A percentile compares a stretch with the other conserved stretches of the same genome.
phyloP scores from a whole-genome alignment of 257 asterid genomes.

The Nicotiana benthamiana region DNA sequence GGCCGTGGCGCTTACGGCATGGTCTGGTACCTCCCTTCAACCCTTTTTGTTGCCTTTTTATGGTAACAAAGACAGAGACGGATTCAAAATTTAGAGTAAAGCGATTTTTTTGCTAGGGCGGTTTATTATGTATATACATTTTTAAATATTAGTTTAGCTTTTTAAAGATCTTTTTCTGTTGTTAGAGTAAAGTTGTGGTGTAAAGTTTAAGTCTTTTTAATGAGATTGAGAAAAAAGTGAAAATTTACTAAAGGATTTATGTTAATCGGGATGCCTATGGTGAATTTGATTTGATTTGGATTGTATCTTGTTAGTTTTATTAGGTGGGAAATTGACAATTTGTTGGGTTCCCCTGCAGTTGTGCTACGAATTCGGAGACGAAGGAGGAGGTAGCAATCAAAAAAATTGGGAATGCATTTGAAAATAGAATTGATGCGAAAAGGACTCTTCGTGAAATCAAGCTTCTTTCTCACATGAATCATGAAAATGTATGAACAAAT shows the following conservation, averaged over 20 bases:
- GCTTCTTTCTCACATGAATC: conserved; percentile 90
- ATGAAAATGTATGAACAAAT: conserved; percentile 47
- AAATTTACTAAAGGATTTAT: not conserved
- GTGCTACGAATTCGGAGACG: conserved; percentile 61
- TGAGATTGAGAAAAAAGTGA: not conserved
- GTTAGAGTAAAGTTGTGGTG: not conserved
- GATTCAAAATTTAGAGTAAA: not conserved
- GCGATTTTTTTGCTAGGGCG: too few species aligned
- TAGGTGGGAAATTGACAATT: not conserved
- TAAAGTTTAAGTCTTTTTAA: not conserved
- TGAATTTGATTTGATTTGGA: not conserved
- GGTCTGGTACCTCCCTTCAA: conserved; percentile 47
- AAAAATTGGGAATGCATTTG: conserved; percentile 84
- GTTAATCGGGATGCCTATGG: not conserved
- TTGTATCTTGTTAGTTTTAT: not conserved
- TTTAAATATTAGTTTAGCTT: too few species aligned
- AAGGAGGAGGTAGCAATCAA: conserved; percentile 78
- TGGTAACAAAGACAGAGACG: not conserved
- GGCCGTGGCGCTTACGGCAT: conserved; percentile 91
- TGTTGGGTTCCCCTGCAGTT: conserved; percentile 25
- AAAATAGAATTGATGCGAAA: conserved; percentile 78
- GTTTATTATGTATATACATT: not conserved
- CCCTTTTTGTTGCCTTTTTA: not conserved
- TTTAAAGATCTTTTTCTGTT: not conserved
- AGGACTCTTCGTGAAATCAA: conserved; percentile 83